Evolutionary conservation across 2,329 filamentous ascomycete species (phyloP), one percentile per base, ranked within the genome.

Genomic region (Trichoderma atroviride): DNA sequence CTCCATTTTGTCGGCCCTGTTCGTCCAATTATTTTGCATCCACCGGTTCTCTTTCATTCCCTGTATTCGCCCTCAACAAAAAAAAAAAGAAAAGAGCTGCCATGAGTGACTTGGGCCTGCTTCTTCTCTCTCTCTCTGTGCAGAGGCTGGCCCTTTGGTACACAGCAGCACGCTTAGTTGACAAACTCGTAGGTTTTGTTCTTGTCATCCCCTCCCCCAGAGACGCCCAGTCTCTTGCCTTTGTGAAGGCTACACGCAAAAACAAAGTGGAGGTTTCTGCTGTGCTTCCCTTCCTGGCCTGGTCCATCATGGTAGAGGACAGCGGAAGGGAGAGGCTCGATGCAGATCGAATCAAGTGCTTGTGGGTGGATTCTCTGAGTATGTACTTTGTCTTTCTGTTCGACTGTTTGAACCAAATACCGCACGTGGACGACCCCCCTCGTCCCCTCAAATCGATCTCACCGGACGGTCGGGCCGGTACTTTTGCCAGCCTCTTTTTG

Each of bases 11-110:
- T 47, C 57, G 56, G 57, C 22, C 62, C 62, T 33, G 52, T 47
- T 59, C 63, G n/a, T 62, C 69, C 69, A 70, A 67, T 67, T 35
- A 67, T 62, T 59, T 66, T 9, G 11, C 56, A 66, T 60, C 62
- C 56, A 35, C 33, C 47, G 40, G n/a, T 31, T 37, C 24, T 27
- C 50, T 57, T 47, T 19, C 58, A 6, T 35, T 35, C 33, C 63
- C 37, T 66, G 37, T 14, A 52, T 55, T 59, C 43, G 61, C 35
- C 47, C 58, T 66, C 68, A 62, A 56, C 67, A 47, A 14, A 13
- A 35, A 3, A 35, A 33, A 33, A 35, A 35, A 27, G 4, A 27
- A 27, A 27, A 27, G 2, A 70, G 33, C 60, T 66, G 62, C 61
- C 33, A 59, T 19, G 35, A 31, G 56, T 61, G 33, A 55, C 57